Conservation (phyloP, 2,329 filamentous ascomycete genomes). For the Hypoxylon sp. region DNA sequence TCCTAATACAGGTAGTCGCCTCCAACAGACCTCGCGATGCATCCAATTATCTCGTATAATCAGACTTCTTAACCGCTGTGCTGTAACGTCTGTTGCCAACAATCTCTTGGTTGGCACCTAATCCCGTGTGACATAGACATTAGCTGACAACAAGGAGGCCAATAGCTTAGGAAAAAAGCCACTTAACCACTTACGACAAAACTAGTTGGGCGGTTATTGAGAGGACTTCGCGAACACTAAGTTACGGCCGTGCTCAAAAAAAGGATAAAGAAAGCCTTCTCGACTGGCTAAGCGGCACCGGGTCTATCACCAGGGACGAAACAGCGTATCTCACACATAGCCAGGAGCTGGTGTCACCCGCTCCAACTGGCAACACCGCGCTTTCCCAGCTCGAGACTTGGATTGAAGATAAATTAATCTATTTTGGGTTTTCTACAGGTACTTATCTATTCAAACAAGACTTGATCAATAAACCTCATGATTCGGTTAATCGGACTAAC, state of each 20-base stretch:
- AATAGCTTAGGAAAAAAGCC: too few relatives aligned
- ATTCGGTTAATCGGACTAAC: not conserved
- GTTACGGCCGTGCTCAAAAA: not conserved
- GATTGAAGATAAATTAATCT: constrained; percentile 24
- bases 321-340: constrained; percentile 20
- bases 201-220: too few relatives aligned
- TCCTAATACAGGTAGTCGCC: too few relatives aligned
- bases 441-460: constrained; percentile 8
- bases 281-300: constrained; percentile 32
- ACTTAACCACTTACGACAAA: too few relatives aligned
- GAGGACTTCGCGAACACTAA: constrained; percentile 7
- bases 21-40: too few relatives aligned
- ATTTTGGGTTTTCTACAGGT: not conserved
- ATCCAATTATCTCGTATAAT: too few relatives aligned
- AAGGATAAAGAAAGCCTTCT: constrained; percentile 14
- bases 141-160: constrained; percentile 6
- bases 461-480: not conserved
- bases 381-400: constrained; percentile 13
- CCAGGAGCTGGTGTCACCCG: constrained; percentile 24
- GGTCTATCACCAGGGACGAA: constrained; percentile 26
- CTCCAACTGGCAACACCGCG: constrained; percentile 8
- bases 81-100: too few relatives aligned
- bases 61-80: too few relatives aligned
- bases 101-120: too few relatives aligned
- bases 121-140: too few relatives aligned